Evolutionary conservation across 1,284 basidiomycete genomes (phyloP).

Genomic region (Coniophora puteana): DNA sequence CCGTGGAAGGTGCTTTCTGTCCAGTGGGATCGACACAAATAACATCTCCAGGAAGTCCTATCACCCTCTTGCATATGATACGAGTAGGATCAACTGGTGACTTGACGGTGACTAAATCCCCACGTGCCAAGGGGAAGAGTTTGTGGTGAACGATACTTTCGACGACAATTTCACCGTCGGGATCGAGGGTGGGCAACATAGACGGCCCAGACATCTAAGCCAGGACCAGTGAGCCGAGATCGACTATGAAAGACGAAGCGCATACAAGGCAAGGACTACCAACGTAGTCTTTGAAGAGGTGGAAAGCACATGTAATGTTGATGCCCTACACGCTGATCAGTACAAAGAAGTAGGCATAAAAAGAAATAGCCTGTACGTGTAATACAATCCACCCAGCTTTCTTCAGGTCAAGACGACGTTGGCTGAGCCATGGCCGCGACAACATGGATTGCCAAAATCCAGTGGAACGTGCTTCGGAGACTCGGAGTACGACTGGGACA

Average conservation of each 20-base stretch:
- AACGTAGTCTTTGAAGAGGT: slow-evolving; percentile 59
- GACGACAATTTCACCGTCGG: slow-evolving; percentile 55
- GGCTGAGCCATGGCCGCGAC: too few relatives aligned
- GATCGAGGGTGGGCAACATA: slow-evolving; percentile 81
- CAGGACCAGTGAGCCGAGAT: neutral
- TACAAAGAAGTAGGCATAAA: too few relatives aligned
- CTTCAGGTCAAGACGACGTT: too few relatives aligned
- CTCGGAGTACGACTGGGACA: too few relatives aligned
- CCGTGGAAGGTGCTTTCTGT: slow-evolving; percentile 51
- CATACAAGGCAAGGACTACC: slow-evolving; percentile 50
- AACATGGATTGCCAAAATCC: too few relatives aligned
- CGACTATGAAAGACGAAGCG: neutral
- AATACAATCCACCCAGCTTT: too few relatives aligned
- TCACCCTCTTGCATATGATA: slow-evolving; percentile 86
- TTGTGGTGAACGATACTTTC: slow-evolving; percentile 59
- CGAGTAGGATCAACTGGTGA: slow-evolving; percentile 72
- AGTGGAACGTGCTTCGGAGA: too few relatives aligned
- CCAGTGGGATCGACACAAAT: slow-evolving; percentile 85
- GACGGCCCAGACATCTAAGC: slow-evolving; percentile 69
- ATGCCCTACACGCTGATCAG: slow-evolving; percentile 44
- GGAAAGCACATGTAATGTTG: slow-evolving; percentile 50
- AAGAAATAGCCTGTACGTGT: too few relatives aligned
- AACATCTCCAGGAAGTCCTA: slow-evolving; percentile 88
- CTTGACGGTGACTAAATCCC: slow-evolving; percentile 78
- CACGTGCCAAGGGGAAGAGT: slow-evolving; percentile 60